Evolutionary conservation across 306 rosid species (phyloP).

Genomic region (Malus sylvestris): DNA sequence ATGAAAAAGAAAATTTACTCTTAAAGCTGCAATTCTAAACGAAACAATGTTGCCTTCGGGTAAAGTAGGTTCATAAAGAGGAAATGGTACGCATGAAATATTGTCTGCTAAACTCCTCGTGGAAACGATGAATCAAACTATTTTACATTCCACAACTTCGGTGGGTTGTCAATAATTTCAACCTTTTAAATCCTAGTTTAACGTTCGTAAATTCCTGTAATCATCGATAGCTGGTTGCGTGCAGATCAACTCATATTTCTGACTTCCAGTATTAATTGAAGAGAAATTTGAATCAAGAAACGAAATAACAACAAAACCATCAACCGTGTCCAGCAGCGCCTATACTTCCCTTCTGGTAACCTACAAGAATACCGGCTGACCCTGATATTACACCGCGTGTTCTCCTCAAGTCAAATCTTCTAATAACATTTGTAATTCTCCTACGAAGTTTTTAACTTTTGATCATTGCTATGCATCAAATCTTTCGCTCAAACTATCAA

Average conservation of each 20-base stretch:
- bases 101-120: background rate
- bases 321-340: background rate
- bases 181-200: background rate
- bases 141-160: background rate
- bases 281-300: background rate
- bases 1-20: background rate
- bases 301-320: background rate
- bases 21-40: background rate
- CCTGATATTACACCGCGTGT: background rate
- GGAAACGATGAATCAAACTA: background rate
- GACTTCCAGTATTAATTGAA: background rate
- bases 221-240: background rate
- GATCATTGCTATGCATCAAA: background rate
- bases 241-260: background rate
- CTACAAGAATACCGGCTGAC: background rate
- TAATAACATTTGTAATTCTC: background rate
- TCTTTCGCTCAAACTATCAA: background rate
- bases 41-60: background rate
- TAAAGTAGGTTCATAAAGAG: background rate
- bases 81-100: background rate
- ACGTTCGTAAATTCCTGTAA: background rate
- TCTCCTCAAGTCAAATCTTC: background rate
- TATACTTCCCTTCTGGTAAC: background rate
- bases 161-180: background rate
- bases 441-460: background rate